A percentile compares a stretch with the other conserved stretches of the same genome.
Evolutionary conservation across 352 stramenopile genomes (phyloP).

Genomic region (Saprolegnia parasitica): DNA sequence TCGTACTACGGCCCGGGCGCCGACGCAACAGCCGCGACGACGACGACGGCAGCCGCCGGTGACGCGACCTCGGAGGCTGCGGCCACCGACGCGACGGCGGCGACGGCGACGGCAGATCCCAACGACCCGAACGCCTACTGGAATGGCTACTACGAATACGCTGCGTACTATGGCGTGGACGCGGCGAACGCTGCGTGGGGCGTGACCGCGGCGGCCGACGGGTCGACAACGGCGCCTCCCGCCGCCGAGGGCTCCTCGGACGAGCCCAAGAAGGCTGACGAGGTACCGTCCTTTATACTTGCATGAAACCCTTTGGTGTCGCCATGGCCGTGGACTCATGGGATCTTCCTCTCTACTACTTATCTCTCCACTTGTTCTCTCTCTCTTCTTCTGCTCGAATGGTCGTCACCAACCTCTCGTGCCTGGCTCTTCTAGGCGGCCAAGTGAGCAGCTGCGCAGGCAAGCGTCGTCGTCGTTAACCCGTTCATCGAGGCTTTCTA

Average conservation of each 20-base stretch:
- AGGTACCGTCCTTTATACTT: conserved; percentile 12
- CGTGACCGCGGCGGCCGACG: conserved; percentile 67
- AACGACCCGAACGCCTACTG: conserved; percentile 87
- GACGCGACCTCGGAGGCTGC: conserved; percentile 28
- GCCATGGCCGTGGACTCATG: too few species aligned
- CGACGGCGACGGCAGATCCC: conserved; percentile 40
- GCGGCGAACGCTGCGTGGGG: conserved; percentile 80
- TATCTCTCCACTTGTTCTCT: too few species aligned
- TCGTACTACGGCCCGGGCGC: conserved; percentile 45
- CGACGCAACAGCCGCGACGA: conserved; percentile 29
- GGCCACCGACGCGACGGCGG: conserved; percentile 19
- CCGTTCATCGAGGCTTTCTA: too few species aligned
- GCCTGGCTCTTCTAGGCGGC: too few species aligned
- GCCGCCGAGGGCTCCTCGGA: background rate
- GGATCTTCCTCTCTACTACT: background rate
- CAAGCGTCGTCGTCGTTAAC: too few species aligned
- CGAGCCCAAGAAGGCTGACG: background rate
- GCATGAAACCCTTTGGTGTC: background rate
- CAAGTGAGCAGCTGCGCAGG: too few species aligned
- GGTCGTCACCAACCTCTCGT: too few species aligned
- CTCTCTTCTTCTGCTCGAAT: background rate
- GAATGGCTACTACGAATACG: conserved; percentile 88
- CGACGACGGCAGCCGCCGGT: background rate
- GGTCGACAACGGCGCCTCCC: conserved; percentile 32
- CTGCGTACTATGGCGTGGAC: conserved; percentile 83